phyloP scores from a whole-genome alignment of 2,329 filamentous ascomycete genomes.

The Calonectria naviculata region DNA sequence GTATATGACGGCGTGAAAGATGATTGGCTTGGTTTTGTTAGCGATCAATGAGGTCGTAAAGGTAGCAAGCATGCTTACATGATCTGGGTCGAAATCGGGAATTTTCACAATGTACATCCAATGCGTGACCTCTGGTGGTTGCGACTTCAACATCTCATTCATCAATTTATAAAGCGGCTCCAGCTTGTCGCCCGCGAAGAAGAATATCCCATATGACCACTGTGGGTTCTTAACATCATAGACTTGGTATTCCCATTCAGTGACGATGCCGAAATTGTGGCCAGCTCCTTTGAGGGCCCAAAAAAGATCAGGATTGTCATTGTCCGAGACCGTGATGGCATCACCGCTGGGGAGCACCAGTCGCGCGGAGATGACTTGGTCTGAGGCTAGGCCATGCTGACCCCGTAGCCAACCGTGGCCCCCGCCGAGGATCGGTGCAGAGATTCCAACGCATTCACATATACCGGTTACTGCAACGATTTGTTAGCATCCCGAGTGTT shows the following conservation, averaged over 20 bases:
- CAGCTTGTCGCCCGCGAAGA: conserved; percentile 43
- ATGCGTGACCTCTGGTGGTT: conserved; percentile 23
- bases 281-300: conserved; percentile 59
- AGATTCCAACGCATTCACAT: background rate
- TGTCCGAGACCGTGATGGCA: conserved; percentile 14
- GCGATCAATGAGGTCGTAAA: background rate
- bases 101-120: conserved; percentile 34
- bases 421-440: conserved; percentile 12
- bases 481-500: background rate
- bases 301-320: conserved; percentile 40
- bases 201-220: conserved; percentile 54
- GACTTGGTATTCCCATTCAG: conserved; percentile 55
- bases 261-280: conserved; percentile 67
- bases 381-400: conserved; percentile 18
- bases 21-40: conserved; percentile 44
- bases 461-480: background rate
- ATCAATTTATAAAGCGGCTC: conserved; percentile 27
- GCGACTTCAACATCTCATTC: conserved; percentile 28
- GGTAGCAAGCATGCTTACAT: background rate
- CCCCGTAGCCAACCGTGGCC: conserved; percentile 33
- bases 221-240: conserved; percentile 50
- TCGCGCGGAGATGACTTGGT: conserved; percentile 25
- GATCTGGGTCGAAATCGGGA: conserved; percentile 23
- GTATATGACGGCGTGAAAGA: conserved; percentile 53
- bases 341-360: conserved; percentile 23